A percentile compares a stretch with the other conserved stretches of the same genome.
Evolutionary conservation across 78 protist species (phyloP).

Genomic region (Creolimax fragrantissima): DNA sequence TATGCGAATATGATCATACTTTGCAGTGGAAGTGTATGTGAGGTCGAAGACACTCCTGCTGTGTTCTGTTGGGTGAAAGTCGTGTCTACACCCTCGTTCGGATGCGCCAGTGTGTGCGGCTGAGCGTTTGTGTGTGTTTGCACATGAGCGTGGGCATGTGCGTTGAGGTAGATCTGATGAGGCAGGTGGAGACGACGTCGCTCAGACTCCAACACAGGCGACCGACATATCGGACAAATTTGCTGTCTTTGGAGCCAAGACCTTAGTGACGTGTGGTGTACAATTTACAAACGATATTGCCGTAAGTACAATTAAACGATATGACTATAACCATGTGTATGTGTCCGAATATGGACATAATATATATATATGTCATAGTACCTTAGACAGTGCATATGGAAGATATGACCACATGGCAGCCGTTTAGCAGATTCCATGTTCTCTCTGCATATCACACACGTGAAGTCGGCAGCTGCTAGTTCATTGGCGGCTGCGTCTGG

Average conservation of each 20-base stretch:
- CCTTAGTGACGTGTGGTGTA: constrained; percentile 14
- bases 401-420: constrained; percentile 82
- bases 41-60: no score
- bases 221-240: constrained; percentile 80
- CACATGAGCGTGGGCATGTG: not conserved
- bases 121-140: no score
- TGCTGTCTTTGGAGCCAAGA: constrained; percentile 80
- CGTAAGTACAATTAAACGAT: no score
- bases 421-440: constrained; percentile 34
- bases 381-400: constrained; percentile 72
- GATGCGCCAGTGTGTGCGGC: no score
- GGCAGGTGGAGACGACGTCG: not conserved
- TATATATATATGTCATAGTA: not conserved
- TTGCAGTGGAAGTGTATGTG: no score
- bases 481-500: constrained; percentile 66
- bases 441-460: constrained; percentile 76
- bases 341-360: not conserved
- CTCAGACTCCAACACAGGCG: not conserved
- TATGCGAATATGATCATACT: no score
- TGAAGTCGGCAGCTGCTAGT: constrained; percentile 44
- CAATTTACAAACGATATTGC: no score
- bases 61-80: no score
- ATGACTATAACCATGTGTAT: not conserved
- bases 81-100: no score
- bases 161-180: not conserved